Conservation (phyloP, 2,329 filamentous ascomycete genomes). For the Cordyceps javanica region DNA sequence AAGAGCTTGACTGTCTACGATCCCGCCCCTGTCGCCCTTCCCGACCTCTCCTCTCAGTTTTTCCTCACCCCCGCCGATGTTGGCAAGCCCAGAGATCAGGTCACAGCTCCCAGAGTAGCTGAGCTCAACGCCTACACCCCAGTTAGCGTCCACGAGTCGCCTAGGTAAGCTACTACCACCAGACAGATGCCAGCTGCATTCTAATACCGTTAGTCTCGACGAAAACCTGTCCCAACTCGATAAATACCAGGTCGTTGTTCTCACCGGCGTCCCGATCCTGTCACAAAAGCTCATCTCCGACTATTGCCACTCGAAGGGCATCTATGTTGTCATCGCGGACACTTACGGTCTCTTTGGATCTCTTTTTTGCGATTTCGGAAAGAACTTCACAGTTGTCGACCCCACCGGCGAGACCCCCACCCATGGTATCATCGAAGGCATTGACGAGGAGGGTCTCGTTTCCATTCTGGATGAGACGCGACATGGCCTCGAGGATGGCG, state of each 20-base stretch:
- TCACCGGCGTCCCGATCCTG: conserved; percentile 76
- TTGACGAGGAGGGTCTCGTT: conserved; percentile 84
- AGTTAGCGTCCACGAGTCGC: conserved; percentile 65
- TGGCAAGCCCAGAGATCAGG: conserved; percentile 81
- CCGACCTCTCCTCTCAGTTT: conserved; percentile 95
- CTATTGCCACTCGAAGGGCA: conserved; percentile 89
- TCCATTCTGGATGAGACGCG: conserved; percentile 91
- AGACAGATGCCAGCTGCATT: too few species aligned
- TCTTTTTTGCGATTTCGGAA: conserved; percentile 95
- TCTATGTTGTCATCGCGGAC: conserved; percentile 81
- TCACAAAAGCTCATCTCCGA: conserved; percentile 81
- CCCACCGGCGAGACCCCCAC: conserved; percentile 83
- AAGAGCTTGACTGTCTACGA: conserved; percentile 95
- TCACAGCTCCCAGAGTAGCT: conserved; percentile 81
- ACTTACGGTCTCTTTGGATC: conserved; percentile 92
- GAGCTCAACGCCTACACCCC: conserved; percentile 97
- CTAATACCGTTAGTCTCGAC: conserved; percentile 50
- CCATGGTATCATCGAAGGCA: conserved; percentile 82
- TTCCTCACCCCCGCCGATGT: conserved; percentile 86
- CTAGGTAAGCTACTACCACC: conserved; percentile 32
- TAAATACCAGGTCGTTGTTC: conserved; percentile 85
- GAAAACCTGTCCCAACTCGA: conserved; percentile 76
- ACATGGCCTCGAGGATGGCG: conserved; percentile 92
- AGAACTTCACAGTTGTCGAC: conserved; percentile 87
- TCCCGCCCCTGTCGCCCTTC: conserved; percentile 72